Conservation (phyloP, 2,329 filamentous ascomycete species). For the Aschersonia sp. region DNA sequence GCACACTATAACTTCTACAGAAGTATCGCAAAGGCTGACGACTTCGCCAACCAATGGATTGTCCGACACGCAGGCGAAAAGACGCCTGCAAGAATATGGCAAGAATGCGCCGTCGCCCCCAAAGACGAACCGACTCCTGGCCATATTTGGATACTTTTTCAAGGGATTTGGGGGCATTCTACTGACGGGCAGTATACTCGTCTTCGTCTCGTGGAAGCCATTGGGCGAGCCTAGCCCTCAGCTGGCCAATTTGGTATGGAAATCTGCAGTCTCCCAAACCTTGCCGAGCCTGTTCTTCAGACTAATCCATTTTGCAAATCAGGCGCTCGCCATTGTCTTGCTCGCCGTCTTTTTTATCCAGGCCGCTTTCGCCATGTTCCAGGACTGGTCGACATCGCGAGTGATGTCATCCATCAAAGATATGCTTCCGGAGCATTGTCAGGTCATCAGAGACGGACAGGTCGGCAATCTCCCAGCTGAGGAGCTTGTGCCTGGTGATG, state of each 20-base stretch:
- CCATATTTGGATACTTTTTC: constrained; percentile 57
- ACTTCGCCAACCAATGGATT: constrained; percentile 44
- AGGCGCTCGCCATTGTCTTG: constrained; percentile 58
- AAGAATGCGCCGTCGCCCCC: constrained; percentile 53
- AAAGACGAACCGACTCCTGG: constrained; percentile 42
- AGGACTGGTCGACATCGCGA: constrained; percentile 61
- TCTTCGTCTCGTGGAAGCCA: constrained; percentile 66
- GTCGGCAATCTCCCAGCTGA: constrained; percentile 33
- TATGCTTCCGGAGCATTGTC: constrained; percentile 63
- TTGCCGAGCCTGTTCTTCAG: no score
- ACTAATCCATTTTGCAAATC: not conserved
- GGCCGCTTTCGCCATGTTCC: constrained; percentile 54
- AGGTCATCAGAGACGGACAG: constrained; percentile 45
- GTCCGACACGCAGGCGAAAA: constrained; percentile 39
- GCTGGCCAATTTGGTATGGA: constrained; percentile 40
- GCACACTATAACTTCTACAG: constrained; percentile 44
- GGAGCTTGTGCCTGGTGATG: constrained; percentile 58
- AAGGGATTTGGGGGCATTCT: constrained; percentile 63
- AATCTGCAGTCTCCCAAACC: not conserved
- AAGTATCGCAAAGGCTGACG: constrained; percentile 44
- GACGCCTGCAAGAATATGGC: constrained; percentile 44
- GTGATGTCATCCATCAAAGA: constrained; percentile 70
- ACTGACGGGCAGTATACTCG: constrained; percentile 52
- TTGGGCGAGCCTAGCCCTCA: constrained; percentile 52
- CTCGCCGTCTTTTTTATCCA: constrained; percentile 55